phyloP scores from a whole-genome alignment of 169 alveolate species.

The Eimeria praecox region DNA sequence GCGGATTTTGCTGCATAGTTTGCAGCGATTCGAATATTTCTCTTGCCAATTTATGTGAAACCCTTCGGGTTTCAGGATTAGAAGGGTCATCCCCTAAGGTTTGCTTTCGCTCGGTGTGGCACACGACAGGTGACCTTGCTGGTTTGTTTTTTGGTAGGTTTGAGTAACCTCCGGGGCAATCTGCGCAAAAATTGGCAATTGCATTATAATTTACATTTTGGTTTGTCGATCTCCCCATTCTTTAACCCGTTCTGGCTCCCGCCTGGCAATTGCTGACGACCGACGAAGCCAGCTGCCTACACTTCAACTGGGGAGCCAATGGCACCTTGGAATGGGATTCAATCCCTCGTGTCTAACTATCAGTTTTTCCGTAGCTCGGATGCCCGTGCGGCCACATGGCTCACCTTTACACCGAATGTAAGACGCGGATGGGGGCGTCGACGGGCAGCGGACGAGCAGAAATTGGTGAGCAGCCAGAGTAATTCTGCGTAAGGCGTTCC shows the following conservation, averaged over 20 bases:
- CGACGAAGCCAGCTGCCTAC: neutral
- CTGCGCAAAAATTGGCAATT: neutral
- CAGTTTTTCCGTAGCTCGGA: neutral
- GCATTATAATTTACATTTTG: neutral
- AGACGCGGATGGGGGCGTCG: neutral
- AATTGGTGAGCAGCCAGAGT: neutral
- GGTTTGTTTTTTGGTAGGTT: neutral
- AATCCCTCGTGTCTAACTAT: neutral
- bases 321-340: conserved; percentile 15
- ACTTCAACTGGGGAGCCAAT: neutral
- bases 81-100: neutral
- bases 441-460: neutral
- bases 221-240: neutral
- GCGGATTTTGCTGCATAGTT: neutral
- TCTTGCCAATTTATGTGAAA: neutral
- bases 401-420: neutral
- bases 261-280: neutral
- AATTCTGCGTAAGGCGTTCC: neutral
- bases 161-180: neutral
- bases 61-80: neutral
- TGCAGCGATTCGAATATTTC: neutral
- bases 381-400: conserved; percentile 19
- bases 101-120: neutral
- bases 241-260: neutral
- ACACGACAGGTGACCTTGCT: neutral